phyloP scores from a whole-genome alignment of 495 filamentous ascomycete genomes.

The Penicillium pulvis region DNA sequence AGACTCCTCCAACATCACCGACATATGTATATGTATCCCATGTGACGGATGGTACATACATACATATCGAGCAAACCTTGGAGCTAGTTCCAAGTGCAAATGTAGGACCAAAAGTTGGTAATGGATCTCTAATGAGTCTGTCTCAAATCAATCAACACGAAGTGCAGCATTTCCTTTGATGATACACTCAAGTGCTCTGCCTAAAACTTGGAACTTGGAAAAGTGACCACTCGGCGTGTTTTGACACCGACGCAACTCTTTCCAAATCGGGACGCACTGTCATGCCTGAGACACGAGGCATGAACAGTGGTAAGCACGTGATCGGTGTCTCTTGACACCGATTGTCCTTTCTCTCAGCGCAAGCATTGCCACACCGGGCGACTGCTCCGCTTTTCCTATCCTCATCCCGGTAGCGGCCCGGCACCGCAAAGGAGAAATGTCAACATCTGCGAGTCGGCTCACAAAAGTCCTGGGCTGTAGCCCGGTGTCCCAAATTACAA shows the following conservation, averaged over 20 bases:
- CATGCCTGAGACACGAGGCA: not conserved
- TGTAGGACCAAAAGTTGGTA: too few species aligned
- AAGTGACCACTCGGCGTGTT: not conserved
- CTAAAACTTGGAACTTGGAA: too few species aligned
- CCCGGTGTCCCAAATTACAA: not conserved
- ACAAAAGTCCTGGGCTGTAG: not conserved
- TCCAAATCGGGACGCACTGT: not conserved
- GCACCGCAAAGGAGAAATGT: constrained; percentile 2
- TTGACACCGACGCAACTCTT: not conserved
- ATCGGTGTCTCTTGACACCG: not conserved
- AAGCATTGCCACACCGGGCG: too few species aligned
- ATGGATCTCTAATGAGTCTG: too few species aligned
- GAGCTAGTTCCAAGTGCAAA: too few species aligned
- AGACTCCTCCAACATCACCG: too few species aligned
- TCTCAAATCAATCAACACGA: too few species aligned
- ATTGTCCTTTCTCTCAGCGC: not conserved
- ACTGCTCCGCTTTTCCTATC: not conserved
- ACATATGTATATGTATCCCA: too few species aligned
- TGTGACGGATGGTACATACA: too few species aligned
- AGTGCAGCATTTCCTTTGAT: too few species aligned
- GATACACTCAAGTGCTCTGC: too few species aligned
- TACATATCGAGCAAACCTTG: too few species aligned
- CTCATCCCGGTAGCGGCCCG: constrained; percentile 22
- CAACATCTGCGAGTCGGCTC: not conserved
- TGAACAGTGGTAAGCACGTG: not conserved